phyloP scores from a whole-genome alignment of 1,284 basidiomycete species.

The Trichosporon faecale region DNA sequence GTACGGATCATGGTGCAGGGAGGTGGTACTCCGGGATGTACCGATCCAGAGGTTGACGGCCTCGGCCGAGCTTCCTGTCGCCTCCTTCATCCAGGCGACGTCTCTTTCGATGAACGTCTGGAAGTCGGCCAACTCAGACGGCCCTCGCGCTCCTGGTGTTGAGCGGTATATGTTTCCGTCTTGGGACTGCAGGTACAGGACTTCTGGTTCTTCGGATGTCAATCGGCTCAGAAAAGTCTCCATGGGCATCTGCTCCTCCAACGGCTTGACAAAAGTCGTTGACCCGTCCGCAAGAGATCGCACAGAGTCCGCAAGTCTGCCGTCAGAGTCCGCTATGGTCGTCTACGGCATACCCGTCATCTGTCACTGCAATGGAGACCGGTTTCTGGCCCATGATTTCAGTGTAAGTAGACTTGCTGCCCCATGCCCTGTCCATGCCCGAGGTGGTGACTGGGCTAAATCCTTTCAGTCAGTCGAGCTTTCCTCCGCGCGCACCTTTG shows the following conservation, averaged over 20 bases:
- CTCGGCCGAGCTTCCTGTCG: constrained; percentile 67
- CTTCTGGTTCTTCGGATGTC: constrained; percentile 48
- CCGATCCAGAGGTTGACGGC: constrained; percentile 92
- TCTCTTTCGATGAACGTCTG: constrained; percentile 64
- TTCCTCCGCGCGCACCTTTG: constrained; percentile 55
- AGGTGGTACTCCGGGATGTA: constrained; percentile 68
- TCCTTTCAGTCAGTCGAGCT: constrained; percentile 36
- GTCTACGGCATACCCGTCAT: constrained; percentile 64
- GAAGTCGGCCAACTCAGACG: constrained; percentile 64
- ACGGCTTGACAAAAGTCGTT: constrained; percentile 75
- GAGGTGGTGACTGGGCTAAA: constrained; percentile 23
- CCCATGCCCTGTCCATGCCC: constrained; percentile 28
- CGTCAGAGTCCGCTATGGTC: background rate
- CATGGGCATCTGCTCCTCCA: constrained; percentile 66
- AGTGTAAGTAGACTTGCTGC: constrained; percentile 29
- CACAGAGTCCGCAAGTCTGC: constrained; percentile 74
- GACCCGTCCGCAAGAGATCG: constrained; percentile 56
- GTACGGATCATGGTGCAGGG: constrained; percentile 74
- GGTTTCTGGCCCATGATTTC: constrained; percentile 57
- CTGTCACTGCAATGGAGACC: constrained; percentile 75
- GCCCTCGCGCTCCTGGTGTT: constrained; percentile 24
- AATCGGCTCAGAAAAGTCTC: constrained; percentile 55
- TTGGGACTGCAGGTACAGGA: constrained; percentile 80
- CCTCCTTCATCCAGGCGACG: constrained; percentile 69
- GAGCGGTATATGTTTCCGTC: constrained; percentile 74